phyloP scores from a whole-genome alignment of 805 yeast species.

The Metschnikowia amazonensis region DNA sequence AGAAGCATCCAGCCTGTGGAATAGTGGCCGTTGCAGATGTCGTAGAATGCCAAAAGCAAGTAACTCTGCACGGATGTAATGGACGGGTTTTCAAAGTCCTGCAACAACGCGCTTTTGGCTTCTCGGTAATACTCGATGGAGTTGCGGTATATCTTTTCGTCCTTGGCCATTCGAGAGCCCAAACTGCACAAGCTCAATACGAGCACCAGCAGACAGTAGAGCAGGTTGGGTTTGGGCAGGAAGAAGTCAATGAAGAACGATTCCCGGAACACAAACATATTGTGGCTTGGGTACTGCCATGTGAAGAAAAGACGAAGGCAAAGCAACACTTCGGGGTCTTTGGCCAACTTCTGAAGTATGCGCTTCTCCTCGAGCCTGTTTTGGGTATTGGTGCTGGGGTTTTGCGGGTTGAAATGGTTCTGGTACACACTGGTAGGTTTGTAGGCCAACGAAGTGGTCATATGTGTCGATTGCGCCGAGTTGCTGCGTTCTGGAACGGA shows the following conservation, averaged over 20 bases:
- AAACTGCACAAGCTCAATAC: constrained; percentile 56
- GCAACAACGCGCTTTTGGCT: constrained; percentile 42
- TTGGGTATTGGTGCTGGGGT: constrained; percentile 27
- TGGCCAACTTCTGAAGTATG: constrained; percentile 12
- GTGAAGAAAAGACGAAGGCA: constrained; percentile 47
- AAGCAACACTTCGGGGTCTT: constrained; percentile 24
- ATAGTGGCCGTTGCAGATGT: constrained; percentile 55
- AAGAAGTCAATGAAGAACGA: constrained; percentile 59
- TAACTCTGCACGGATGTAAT: constrained; percentile 58
- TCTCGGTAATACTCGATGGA: constrained; percentile 45
- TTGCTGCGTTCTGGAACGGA: background rate
- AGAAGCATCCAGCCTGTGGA: constrained; percentile 61
- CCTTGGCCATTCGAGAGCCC: constrained; percentile 50
- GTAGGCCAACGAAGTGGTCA: constrained; percentile 19
- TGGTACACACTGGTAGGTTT: constrained; percentile 47
- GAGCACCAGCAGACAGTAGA: constrained; percentile 53
- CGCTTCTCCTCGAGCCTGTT: constrained; percentile 14
- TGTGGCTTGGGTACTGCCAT: constrained; percentile 66
- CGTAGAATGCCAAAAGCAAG: constrained; percentile 57
- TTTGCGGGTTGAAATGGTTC: constrained; percentile 28
- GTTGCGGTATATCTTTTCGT: constrained; percentile 37
- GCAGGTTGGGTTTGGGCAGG: constrained; percentile 47
- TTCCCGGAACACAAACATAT: constrained; percentile 60
- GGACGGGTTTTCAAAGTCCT: constrained; percentile 41
- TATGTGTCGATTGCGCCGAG: background rate